A percentile compares a stretch with the other conserved stretches of the same genome.
phyloP scores from a whole-genome alignment of 192 early-diverging fungal genomes.

The Nowakowskiella sp. region DNA sequence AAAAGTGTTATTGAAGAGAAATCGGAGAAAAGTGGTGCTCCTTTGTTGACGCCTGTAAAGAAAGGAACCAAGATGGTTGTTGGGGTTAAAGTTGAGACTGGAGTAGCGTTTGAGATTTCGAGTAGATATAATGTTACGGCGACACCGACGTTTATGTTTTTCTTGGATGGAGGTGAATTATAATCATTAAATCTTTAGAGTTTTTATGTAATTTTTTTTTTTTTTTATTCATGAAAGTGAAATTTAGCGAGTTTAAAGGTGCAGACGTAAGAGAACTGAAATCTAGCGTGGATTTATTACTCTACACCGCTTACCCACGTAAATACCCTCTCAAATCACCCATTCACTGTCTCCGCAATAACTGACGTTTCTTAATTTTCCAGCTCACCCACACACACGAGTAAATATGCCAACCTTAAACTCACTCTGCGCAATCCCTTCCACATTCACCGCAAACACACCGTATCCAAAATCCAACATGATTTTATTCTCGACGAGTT shows the following conservation, averaged over 20 bases:
- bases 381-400: slow-evolving; percentile 54
- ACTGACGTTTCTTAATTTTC: not conserved
- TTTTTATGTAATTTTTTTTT: not conserved
- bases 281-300: slow-evolving; percentile 48
- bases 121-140: slow-evolving; percentile 46
- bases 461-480: slow-evolving; percentile 22
- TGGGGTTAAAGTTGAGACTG: slow-evolving; percentile 57
- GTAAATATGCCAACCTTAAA: slow-evolving; percentile 31
- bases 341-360: not conserved
- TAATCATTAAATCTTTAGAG: not conserved
- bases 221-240: not conserved
- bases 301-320: slow-evolving; percentile 59
- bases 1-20: slow-evolving; percentile 46
- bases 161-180: slow-evolving; percentile 44
- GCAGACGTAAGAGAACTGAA: slow-evolving; percentile 54
- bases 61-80: slow-evolving; percentile 29
- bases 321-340: slow-evolving; percentile 8
- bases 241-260: slow-evolving; percentile 48
- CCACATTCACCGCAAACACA: slow-evolving; percentile 6
- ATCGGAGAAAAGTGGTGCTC: slow-evolving; percentile 11
- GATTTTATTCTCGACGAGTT: slow-evolving; percentile 26
- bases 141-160: slow-evolving; percentile 69
- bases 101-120: slow-evolving; percentile 43
- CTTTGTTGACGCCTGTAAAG: slow-evolving; percentile 2
- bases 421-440: slow-evolving; percentile 29